phyloP scores from a whole-genome alignment of 2,329 filamentous ascomycete genomes.

The Aspergillus pseudoterreus region DNA sequence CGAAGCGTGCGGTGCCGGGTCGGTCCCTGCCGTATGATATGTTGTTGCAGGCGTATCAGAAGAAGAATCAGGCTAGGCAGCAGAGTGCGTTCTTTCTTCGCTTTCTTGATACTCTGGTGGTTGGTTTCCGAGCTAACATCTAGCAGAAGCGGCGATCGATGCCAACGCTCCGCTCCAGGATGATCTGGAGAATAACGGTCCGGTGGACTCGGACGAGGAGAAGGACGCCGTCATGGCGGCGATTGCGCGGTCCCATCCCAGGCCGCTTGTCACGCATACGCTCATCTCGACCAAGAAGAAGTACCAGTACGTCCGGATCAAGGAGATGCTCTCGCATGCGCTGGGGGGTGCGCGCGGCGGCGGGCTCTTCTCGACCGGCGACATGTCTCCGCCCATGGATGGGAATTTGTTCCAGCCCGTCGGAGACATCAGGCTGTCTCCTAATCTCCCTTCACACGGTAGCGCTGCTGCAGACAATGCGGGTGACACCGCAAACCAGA shows the following conservation, averaged over 20 bases:
- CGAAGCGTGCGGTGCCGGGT: constrained; percentile 83
- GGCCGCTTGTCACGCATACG: constrained; percentile 67
- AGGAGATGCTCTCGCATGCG: constrained; percentile 59
- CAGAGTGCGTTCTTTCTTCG: constrained; percentile 64
- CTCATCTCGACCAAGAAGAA: constrained; percentile 49
- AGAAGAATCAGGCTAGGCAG: constrained; percentile 98
- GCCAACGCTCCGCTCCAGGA: constrained; percentile 89
- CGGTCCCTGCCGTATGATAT: constrained; percentile 88
- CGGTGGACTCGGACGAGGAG: constrained; percentile 93
- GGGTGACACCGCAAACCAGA: constrained; percentile 21
- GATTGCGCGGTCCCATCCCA: constrained; percentile 69
- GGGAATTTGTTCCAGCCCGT: constrained; percentile 32
- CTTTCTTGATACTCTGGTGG: constrained; percentile 14
- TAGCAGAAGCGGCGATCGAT: constrained; percentile 82
- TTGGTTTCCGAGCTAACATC: not conserved
- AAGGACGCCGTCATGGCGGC: constrained; percentile 83
- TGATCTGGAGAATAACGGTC: constrained; percentile 73
- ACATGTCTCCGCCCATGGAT: constrained; percentile 22
- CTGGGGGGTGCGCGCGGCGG: constrained; percentile 49
- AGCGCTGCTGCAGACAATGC: constrained; percentile 17
- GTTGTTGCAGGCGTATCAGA: constrained; percentile 82
- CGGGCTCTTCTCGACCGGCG: constrained; percentile 42
- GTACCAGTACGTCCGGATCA: constrained; percentile 61
- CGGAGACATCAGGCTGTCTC: constrained; percentile 22
- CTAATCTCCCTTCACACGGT: constrained; percentile 18